Evolutionary conservation across 768 basidiomycete genomes (phyloP), one percentile per base, ranked within the genome.

Genomic region (Lentinula sp.): DNA sequence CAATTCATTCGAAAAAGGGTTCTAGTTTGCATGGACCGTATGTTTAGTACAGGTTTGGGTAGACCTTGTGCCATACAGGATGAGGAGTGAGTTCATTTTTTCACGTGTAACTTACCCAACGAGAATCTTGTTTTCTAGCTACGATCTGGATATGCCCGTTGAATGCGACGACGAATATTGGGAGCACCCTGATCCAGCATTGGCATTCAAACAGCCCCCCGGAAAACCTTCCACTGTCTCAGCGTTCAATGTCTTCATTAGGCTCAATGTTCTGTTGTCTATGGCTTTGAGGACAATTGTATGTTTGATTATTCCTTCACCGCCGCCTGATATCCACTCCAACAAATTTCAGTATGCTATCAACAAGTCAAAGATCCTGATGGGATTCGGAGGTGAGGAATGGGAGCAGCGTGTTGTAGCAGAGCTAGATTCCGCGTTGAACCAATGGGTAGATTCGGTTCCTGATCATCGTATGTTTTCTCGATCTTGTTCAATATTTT

Each of bases 41-140:
- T 50, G 40, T 46, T 68, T 46, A 77, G 75, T 23, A 69, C 74
- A 9, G 74, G 74, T 21, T 70, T 86, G 31, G 86, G 86, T 16
- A 73, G 86, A 15, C 83, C 84, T 0, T 75, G 81, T 60, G 80
- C 80, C 9, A 74, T 86, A 11, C 80, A 82, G 54, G 85, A 86
- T 52, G 83, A 83, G 65, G 84, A 85, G 77, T 80, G 53, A 34
- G 82, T 70, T 23, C 18, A 21, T 31, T 28, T 9, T 28, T 39
- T 6, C 23, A 35, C n/a, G 13, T 32, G 6, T 39, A 31, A 3
- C 35, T 48, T 2, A 31, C 34, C 28, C 4, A 9, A n/a, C 49
- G 8, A 13, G 18, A 4, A 15, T 8, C 2, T 2, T 21, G 8
- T 57, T 15, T 18, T n/a, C 15, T 46, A 79, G 79, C 61, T 81